A percentile compares a stretch with the other conserved stretches of the same genome.
Conservation (phyloP, 345 rosid genomes). For the Brassica nigra region DNA sequence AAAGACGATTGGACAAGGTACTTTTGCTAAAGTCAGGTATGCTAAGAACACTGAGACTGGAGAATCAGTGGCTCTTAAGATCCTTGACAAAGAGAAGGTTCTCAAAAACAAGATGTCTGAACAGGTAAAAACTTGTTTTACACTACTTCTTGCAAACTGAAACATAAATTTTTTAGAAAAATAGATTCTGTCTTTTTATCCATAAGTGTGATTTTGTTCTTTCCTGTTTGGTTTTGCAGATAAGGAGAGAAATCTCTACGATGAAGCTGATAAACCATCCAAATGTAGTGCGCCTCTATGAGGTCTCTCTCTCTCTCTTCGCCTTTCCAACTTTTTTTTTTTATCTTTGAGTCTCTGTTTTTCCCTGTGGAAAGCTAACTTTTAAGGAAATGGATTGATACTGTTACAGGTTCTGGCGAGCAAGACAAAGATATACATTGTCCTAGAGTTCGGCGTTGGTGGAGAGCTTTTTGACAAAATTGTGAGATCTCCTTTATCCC, state of each 20-base stretch:
- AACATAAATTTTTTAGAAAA: not conserved
- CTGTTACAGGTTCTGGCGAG: slow-evolving; percentile 68
- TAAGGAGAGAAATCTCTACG: slow-evolving; percentile 82
- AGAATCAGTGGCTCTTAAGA: slow-evolving; percentile 86
- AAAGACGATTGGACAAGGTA: slow-evolving; percentile 91
- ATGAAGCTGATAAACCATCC: slow-evolving; percentile 98
- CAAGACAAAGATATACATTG: slow-evolving; percentile 73
- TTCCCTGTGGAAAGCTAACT: not conserved
- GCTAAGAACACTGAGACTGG: slow-evolving; percentile 70
- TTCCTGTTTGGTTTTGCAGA: slow-evolving; percentile 52
- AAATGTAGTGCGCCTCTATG: slow-evolving; percentile 76
- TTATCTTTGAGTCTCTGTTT: not conserved
- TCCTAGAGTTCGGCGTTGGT: slow-evolving; percentile 68
- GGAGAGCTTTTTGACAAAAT: slow-evolving; percentile 87
- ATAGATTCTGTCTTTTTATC: slow-evolving; percentile 6
- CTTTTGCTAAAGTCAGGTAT: slow-evolving; percentile 94
- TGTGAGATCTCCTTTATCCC: slow-evolving; percentile 49
- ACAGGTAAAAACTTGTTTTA: slow-evolving; percentile 51
- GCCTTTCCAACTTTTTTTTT: not conserved
- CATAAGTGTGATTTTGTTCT: not conserved
- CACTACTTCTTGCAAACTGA: not conserved
- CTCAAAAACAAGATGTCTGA: slow-evolving; percentile 94
- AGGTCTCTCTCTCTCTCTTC: slow-evolving; percentile 51
- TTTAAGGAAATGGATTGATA: not conserved
- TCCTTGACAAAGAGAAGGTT: slow-evolving; percentile 93